Conservation (phyloP, 108 stramenopile species). For the Hondaea fermentalgiana region DNA sequence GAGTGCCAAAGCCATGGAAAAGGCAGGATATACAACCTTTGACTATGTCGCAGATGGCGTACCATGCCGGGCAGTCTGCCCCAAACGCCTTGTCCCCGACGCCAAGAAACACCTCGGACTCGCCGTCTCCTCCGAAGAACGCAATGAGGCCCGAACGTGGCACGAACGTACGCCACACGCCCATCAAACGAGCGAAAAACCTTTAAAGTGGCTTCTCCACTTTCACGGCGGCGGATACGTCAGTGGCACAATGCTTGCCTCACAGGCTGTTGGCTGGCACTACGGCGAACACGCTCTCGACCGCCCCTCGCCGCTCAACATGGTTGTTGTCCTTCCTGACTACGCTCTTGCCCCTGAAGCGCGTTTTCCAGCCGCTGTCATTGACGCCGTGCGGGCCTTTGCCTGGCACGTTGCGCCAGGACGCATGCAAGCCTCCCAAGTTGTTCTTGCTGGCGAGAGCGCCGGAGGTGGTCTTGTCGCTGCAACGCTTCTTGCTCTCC, state of each 20-base stretch:
- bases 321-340: not conserved
- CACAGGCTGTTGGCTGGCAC: not conserved
- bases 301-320: not conserved
- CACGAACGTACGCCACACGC: too few species aligned
- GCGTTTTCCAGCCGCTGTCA: not conserved
- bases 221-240: constrained; percentile 13
- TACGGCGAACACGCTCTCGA: not conserved
- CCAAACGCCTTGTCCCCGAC: not conserved
- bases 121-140: not conserved
- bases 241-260: not conserved
- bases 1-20: not conserved
- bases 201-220: not conserved
- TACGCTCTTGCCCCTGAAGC: constrained; percentile 2
- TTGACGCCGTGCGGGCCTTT: not conserved
- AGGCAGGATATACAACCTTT: not conserved
- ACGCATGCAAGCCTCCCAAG: not conserved
- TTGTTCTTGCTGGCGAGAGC: not conserved
- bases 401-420: not conserved
- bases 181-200: not conserved
- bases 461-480: not conserved
- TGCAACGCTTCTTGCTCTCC: not conserved
- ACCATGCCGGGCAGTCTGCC: not conserved
- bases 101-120: not conserved
- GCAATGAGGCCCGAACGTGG: not conserved
- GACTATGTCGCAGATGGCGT: not conserved